Base-by-base conservation (phyloP, 169 alveolate species). In the Cystoisospora suis region DNA sequence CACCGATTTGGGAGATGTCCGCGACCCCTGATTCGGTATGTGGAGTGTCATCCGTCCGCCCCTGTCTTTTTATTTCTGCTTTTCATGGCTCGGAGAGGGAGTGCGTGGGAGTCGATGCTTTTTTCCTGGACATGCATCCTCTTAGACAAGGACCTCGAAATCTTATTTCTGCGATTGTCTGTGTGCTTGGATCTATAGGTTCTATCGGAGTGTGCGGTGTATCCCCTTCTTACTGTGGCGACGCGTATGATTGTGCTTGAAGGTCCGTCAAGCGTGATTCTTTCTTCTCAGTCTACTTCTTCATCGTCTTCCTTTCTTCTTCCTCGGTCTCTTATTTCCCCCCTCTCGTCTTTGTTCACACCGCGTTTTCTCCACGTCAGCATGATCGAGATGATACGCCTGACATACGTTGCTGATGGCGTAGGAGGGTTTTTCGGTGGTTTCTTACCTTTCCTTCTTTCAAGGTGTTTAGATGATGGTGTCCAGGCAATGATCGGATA, bases 371-470 rank as follows among this genome's bases (percentile, higher is more conserved):
- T 72, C 34, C 47, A 34, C 29, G 53, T 72, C 42, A 38, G 58
- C 1, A 72, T 40, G 83, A 9, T 38, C 38, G 38, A 72, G 20
- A 72, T 72, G 83, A 56, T 72, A 0, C 83, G 83, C 9, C 56
- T 72, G n/a, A 72, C 83, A 9, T 40, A 12, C 83, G 83, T 53
- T 12, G 83, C 83, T 6, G 83, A 72, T 53, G 83, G 83, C 83
- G 27, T 72, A 46, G 83, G 38, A 38, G 83, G 56, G 38, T 72
- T 72, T 27, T 72, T 40, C 83, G 53, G 53, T 29, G 83, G 83
- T 17, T 38, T 72, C 15, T 38, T 72, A 4, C 83, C 83, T n/a
- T 72, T 72, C 56, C 83, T 72, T 53, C 32, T 72, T 34, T 72
- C 83, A 20, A 46, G 83, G 56, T 72, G 83, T 27, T 46, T 72